Evolutionary conservation across 768 basidiomycete species (phyloP), one percentile per base, ranked within the genome.

Genomic region (Trametes elegans): DNA sequence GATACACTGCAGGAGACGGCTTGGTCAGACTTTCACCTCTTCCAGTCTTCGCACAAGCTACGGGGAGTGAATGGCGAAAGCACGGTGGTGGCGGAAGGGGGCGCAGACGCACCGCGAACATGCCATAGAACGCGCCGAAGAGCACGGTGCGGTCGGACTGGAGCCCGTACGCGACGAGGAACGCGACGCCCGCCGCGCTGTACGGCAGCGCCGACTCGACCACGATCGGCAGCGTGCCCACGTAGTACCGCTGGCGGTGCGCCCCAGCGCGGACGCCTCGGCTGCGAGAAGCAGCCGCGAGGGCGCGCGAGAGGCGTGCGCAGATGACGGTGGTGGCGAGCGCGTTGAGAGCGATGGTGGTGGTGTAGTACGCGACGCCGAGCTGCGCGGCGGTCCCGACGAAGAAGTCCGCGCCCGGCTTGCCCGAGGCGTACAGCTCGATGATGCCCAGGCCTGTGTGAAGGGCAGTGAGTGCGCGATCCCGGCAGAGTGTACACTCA

Each of bases 181-280:
- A 64, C 32, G 56, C 57, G 28, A 66, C 26, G 23, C 61, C 65
- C 7, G 50, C 40, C n/a, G 54, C 31, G 13, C 60, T 45, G 48
- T 64, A 66, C 27, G 64, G 58, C 13, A 59, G 39, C 23, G 63
- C 61, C n/a, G 53, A 57, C 57, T 66, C 62, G 51, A 61, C 43
- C 35, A 63, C 32, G 14, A 59, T 53, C n/a, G 57, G 16, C 18
- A 57, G 31, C n/a, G 60, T 48, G 38, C 62, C 49, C 1, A 57
- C 59, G 48, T 63, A 63, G n/a, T n/a, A n/a, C n/a, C n/a, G n/a
- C n/a, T n/a, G n/a, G n/a, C 26, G 35, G 11, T 23, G 13, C 24
- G 46, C 49, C 24, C 35, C 50, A 1, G n/a, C 7, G 1, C 41
- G 43, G 19, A 50, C 32, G 38, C 35, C 47, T 42, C 38, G 40